Base-by-base conservation (phyloP, 169 alveolate species). In the Plasmodium billcollinsi region DNA sequence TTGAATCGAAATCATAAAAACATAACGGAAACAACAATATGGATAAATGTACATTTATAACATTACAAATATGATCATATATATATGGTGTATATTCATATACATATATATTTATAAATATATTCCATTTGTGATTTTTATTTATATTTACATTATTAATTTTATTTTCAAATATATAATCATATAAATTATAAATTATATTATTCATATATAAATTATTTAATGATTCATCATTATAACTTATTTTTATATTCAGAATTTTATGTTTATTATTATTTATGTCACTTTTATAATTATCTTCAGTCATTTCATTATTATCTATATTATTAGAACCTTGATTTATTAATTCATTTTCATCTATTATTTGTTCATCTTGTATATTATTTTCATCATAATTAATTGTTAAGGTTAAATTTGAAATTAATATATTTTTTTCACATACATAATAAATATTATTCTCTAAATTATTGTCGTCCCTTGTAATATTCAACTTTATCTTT, bases 11-110 rank as follows among this genome's bases (percentile, higher is more conserved):
- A 43, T 86, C 92, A 63, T 86, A 86, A 61, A 71, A 86, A 72
- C 92, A 86, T 24, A 86, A 59, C 3, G 92, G 92, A 50, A 86
- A 71, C 73, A 86, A 74, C 67, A 86, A 33, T 52, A 86, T 58
- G 47, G 92, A 86, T 21, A 86, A 43, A 39, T 86, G 92, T 3
- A 86, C 92, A 86, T 86, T 86, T 9, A 86, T 71, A 12, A 86
- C 88, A 86, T 86, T 86, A 52, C 86, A 71, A 11, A 86, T 72
- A 47, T 86, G 92, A 54, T 86, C 92, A 72, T 86, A 86, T 71
- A 86, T 86, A 86, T 71, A 86, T 59, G 92, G 92, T 6, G 92
- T 86, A 33, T 86, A 86, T 56, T 72, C 88, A 72, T 86, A 86
- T 45, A 86, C 62, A 66, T 72, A 86, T 20, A 86, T 86, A 86